A percentile compares a stretch with the other conserved stretches of the same genome.
Conservation (phyloP, 768 basidiomycete genomes). For the Russula dissimulans region DNA sequence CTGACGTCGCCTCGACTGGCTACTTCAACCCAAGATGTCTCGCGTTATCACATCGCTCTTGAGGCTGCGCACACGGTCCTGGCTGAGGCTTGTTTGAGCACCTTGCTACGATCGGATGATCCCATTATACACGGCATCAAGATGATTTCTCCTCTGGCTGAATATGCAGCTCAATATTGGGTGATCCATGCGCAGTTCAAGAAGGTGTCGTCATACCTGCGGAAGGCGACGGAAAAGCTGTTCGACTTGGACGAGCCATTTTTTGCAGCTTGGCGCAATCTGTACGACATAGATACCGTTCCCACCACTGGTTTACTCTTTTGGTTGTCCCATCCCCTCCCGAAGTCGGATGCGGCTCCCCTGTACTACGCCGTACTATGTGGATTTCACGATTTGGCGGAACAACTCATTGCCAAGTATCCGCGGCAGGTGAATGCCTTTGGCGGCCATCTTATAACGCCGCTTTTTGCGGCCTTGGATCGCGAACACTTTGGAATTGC, state of each 20-base stretch:
- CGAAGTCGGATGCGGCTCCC: too few relatives aligned
- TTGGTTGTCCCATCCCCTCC: neutral
- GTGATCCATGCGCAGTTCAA: neutral
- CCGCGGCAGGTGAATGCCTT: neutral
- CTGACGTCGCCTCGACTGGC: neutral
- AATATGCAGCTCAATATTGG: neutral
- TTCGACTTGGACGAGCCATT: neutral
- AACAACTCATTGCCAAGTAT: neutral
- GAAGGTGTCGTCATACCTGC: neutral
- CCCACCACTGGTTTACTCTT: neutral
- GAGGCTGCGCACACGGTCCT: neutral
- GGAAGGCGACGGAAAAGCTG: neutral
- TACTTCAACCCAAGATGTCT: neutral
- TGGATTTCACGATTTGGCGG: neutral
- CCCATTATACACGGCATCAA: neutral
- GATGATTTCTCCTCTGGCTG: neutral
- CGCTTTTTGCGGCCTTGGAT: neutral
- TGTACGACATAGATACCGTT: neutral
- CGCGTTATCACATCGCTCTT: neutral
- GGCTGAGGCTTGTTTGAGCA: neutral
- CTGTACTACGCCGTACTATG: neutral
- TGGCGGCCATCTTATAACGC: neutral
- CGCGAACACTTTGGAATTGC: too few relatives aligned
- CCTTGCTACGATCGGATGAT: neutral
- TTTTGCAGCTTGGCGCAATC: neutral